phyloP scores from a whole-genome alignment of 495 filamentous ascomycete genomes.

The Xylaria curta region DNA sequence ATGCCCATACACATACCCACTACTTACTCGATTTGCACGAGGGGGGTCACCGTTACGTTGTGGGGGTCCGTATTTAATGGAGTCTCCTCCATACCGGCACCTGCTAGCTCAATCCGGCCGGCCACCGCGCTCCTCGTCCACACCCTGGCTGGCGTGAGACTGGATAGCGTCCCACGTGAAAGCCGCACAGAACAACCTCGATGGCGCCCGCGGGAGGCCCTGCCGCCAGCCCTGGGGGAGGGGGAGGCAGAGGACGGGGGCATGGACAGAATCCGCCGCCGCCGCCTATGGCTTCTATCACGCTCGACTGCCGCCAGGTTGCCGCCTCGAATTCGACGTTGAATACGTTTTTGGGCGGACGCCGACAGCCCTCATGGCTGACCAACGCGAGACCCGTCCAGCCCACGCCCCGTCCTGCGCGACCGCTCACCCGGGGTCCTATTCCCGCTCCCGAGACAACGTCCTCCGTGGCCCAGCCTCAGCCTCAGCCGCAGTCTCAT shows the following conservation, averaged over 20 bases:
- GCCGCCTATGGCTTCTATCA: background rate
- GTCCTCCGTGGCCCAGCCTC: slow-evolving; percentile 23
- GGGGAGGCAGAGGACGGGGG: slow-evolving; percentile 9
- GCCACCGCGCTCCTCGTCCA: slow-evolving; percentile 4
- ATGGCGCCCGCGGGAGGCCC: slow-evolving; percentile 23
- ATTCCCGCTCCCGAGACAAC: slow-evolving; percentile 19
- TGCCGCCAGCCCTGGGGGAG: slow-evolving; percentile 13
- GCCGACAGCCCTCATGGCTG: slow-evolving; percentile 74
- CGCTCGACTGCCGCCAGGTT: slow-evolving; percentile 47
- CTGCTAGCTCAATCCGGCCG: slow-evolving; percentile 9
- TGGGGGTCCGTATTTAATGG: slow-evolving; percentile 12
- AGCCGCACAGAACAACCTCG: slow-evolving; percentile 5
- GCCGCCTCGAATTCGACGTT: slow-evolving; percentile 73
- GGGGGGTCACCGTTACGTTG: background rate
- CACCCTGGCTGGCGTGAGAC: slow-evolving; percentile 15
- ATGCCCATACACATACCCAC: background rate
- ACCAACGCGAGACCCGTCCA: slow-evolving; percentile 44
- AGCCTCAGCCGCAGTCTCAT: slow-evolving; percentile 25
- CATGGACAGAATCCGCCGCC: background rate
- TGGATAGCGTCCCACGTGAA: slow-evolving; percentile 11
- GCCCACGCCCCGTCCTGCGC: slow-evolving; percentile 46
- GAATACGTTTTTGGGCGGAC: slow-evolving; percentile 65
- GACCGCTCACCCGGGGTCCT: slow-evolving; percentile 19
- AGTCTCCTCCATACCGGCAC: background rate
- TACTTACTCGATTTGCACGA: background rate